Conservation (phyloP, 495 filamentous ascomycete genomes). For the Elasticomyces elasticus region DNA sequence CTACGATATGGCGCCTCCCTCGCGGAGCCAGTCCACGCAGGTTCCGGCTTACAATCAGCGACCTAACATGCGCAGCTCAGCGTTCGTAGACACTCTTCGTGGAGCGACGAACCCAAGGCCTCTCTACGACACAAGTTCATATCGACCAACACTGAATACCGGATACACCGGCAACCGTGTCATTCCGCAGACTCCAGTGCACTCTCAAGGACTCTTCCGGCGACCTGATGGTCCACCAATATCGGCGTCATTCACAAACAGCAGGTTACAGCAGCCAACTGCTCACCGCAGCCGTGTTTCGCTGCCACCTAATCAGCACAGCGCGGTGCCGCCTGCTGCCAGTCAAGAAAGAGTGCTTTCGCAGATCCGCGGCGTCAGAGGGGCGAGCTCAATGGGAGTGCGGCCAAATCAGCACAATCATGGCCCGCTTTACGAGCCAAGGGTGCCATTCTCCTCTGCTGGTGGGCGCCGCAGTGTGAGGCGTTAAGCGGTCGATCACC, state of each 20-base stretch:
- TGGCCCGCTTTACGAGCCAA: background rate
- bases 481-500: constrained; percentile 5
- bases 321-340: background rate
- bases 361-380: constrained; percentile 15
- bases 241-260: background rate
- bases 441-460: constrained; percentile 3
- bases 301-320: background rate
- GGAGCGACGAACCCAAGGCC: constrained; percentile 1
- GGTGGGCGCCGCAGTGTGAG: constrained; percentile 9
- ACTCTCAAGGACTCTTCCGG: constrained; percentile 11
- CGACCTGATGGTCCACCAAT: constrained; percentile 8
- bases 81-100: background rate
- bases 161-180: background rate
- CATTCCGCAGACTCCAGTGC: background rate
- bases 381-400: constrained; percentile 10
- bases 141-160: background rate
- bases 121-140: background rate
- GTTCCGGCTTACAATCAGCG: background rate
- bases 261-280: background rate
- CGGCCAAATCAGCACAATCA: background rate
- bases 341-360: constrained; percentile 5
- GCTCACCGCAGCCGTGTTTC: constrained; percentile 3
- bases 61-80: background rate
- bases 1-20: no score
- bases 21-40: no score